These are phyloP conservation scores for Apophysomyces sp. DNA, from an alignment of 371 early-diverging fungal genomes.

Conservation along the genomic window DNA sequence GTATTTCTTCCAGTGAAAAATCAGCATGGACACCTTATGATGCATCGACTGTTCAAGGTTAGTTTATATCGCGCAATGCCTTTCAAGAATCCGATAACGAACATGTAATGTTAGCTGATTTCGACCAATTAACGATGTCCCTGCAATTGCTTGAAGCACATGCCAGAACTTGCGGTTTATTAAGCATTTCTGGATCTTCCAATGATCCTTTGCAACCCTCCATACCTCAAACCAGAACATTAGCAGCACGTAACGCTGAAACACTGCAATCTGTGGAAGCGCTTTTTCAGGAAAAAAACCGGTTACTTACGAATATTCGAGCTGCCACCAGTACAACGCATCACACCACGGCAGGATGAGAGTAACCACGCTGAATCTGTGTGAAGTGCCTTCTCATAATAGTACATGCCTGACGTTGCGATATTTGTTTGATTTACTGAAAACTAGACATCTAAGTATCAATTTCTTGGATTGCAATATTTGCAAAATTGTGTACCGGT, in stretches of 20 bases:
- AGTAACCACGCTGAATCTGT: no score
- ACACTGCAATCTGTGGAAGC: conserved; percentile 38
- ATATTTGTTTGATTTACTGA: no score
- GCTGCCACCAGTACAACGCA: conserved; percentile 36
- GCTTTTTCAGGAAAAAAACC: conserved; percentile 41
- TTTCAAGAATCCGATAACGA: not conserved
- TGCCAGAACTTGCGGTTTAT: conserved; percentile 37
- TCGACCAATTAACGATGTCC: conserved; percentile 28
- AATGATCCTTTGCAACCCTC: conserved; percentile 15
- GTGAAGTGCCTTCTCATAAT: no score
- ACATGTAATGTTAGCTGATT: conserved; percentile 30
- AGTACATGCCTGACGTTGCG: no score
- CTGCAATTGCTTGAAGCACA: conserved; percentile 35
- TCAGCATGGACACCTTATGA: conserved; percentile 35
- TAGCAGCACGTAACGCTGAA: conserved; percentile 45
- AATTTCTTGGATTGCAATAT: no score
- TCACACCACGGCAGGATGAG: not conserved
- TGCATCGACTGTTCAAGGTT: conserved; percentile 32
- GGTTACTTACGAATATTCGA: conserved; percentile 38
- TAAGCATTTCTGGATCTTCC: conserved; percentile 39
- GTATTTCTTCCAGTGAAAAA: conserved; percentile 25
- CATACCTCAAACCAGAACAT: conserved; percentile 22
- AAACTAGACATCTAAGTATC: no score
- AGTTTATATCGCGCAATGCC: not conserved
- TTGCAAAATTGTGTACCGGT: no score